These are phyloP conservation scores for Kodamaea fukazawae DNA, from an alignment of 805 yeast genomes.

Conservation along the genomic window DNA sequence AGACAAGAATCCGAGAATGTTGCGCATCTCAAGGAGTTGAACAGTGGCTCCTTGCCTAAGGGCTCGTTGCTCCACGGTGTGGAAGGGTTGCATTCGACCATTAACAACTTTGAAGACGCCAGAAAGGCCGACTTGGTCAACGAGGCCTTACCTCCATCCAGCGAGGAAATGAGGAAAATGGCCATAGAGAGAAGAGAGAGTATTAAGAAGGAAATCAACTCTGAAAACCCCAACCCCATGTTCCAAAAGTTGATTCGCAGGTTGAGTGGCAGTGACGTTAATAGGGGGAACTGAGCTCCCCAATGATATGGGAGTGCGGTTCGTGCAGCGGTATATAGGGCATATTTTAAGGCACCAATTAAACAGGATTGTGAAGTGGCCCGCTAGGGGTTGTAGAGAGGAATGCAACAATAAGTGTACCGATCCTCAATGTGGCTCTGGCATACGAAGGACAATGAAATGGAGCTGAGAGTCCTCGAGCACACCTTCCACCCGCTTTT, in stretches of 20 bases:
- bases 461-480: no score
- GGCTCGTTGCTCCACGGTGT: slow-evolving; percentile 83
- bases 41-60: slow-evolving; percentile 79
- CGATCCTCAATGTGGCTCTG: background rate
- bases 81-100: slow-evolving; percentile 69
- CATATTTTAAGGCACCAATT: no score
- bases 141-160: slow-evolving; percentile 85
- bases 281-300: no score
- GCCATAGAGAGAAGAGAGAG: slow-evolving; percentile 47
- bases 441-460: no score
- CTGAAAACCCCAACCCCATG: slow-evolving; percentile 32
- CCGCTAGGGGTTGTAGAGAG: no score
- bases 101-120: slow-evolving; percentile 80
- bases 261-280: slow-evolving; percentile 12
- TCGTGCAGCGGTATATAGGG: no score
- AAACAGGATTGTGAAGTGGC: no score
- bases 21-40: slow-evolving; percentile 66
- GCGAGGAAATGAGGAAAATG: slow-evolving; percentile 49
- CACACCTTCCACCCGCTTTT: no score
- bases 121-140: slow-evolving; percentile 73
- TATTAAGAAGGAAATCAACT: slow-evolving; percentile 35
- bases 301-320: no score
- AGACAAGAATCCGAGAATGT: slow-evolving; percentile 88
- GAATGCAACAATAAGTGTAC: no score
- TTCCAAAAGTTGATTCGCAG: slow-evolving; percentile 39